phyloP scores from a whole-genome alignment of 1,284 basidiomycete genomes.

The Somion occarium region DNA sequence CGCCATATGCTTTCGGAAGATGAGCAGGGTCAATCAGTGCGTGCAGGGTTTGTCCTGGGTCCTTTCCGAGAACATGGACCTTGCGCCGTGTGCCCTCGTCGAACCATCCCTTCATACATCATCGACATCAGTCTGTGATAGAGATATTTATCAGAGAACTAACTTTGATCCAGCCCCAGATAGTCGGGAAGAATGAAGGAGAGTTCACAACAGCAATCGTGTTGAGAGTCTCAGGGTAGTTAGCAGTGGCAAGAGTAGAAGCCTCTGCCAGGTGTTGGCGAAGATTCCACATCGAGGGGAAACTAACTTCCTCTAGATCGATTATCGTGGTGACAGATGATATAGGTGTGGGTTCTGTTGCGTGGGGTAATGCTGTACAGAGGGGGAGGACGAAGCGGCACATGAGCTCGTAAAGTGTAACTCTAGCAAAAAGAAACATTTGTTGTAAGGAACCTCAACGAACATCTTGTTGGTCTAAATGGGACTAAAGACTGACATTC shows the following conservation, averaged over 20 bases:
- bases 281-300: conserved; percentile 63
- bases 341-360: conserved; percentile 49
- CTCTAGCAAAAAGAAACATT: conserved; percentile 26
- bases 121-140: conserved; percentile 6
- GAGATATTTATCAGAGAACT: conserved; percentile 11
- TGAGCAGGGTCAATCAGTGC: conserved; percentile 50
- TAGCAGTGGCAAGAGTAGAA: conserved; percentile 65
- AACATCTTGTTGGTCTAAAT: no score
- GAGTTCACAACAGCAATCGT: conserved; percentile 68
- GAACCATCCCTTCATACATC: conserved; percentile 54
- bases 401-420: conserved; percentile 65
- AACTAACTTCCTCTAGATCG: conserved; percentile 58
- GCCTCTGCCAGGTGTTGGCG: conserved; percentile 70
- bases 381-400: conserved; percentile 57
- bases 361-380: conserved; percentile 59
- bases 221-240: conserved; percentile 73
- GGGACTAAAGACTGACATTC: conserved; percentile 50
- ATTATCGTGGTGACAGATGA: conserved; percentile 69
- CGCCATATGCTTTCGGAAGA: conserved; percentile 65
- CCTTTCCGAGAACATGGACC: conserved; percentile 61
- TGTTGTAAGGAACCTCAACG: no score
- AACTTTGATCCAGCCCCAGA: conserved; percentile 79
- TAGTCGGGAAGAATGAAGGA: conserved; percentile 70
- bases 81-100: conserved; percentile 71
- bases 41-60: conserved; percentile 45